Evolutionary conservation across 345 rosid genomes (phyloP).

Genomic region (Odontarrhena argentea): DNA sequence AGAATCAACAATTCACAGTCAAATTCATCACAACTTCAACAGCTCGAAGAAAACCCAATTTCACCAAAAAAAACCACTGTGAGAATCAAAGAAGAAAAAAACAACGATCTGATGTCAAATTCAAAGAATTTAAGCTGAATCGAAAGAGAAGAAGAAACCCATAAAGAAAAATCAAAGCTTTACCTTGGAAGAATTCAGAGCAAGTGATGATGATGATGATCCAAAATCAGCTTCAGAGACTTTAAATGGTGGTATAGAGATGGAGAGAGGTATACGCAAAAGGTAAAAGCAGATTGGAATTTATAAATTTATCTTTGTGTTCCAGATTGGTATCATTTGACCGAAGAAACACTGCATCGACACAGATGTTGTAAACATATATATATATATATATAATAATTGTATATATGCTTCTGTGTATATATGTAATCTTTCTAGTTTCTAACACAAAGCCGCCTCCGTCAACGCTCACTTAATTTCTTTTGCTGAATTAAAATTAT

Average conservation of each 20-base stretch:
- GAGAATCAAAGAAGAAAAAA: constrained; percentile 8
- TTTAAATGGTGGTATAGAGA: neutral
- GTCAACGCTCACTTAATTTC: constrained; percentile 27
- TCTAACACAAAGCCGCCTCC: constrained; percentile 6
- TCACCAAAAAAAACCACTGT: constrained; percentile 12
- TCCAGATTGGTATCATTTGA: constrained; percentile 46
- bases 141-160: neutral
- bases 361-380: constrained; percentile 1
- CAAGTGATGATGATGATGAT: constrained; percentile 32
- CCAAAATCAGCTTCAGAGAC: no score
- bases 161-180: constrained; percentile 11
- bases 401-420: constrained; percentile 4
- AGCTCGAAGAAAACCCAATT: neutral
- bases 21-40: constrained; percentile 12
- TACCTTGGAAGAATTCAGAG: constrained; percentile 25
- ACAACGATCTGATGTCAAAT: constrained; percentile 7
- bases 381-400: neutral
- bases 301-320: constrained; percentile 21
- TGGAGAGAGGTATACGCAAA: constrained; percentile 29
- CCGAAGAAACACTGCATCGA: constrained; percentile 41
- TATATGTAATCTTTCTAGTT: neutral
- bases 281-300: constrained; percentile 7
- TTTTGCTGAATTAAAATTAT: constrained; percentile 4
- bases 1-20: constrained; percentile 7
- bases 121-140: neutral